Evolutionary conservation across 163 green algal genomes (phyloP).

Genomic region (Scenedesmus sp.): DNA sequence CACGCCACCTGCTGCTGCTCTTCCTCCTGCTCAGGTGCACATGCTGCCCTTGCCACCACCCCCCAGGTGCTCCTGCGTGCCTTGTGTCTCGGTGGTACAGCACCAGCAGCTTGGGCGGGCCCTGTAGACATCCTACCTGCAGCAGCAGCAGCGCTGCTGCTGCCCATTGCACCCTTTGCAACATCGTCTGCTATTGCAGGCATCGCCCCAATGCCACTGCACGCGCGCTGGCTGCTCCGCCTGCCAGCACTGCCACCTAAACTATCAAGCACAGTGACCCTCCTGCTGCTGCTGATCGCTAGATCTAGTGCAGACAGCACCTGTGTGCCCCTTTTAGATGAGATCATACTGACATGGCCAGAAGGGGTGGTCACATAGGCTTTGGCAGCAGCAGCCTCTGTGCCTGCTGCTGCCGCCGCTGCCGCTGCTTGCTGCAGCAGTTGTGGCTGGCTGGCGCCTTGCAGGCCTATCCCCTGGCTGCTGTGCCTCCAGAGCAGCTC

Average conservation of each 20-base stretch:
- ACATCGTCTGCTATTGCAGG: neutral
- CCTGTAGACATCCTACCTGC: neutral
- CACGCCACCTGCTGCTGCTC: neutral
- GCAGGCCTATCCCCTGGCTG: neutral
- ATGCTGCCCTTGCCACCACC: neutral
- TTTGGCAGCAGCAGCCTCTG: neutral
- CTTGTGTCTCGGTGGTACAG: neutral
- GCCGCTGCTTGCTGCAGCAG: too few relatives aligned
- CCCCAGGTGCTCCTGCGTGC: neutral
- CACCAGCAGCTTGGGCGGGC: neutral
- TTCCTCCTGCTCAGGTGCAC: neutral
- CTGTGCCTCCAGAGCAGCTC: neutral
- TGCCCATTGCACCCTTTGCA: neutral
- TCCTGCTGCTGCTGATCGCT: conserved; percentile 33
- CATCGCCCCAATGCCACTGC: neutral
- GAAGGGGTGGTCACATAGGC: conserved; percentile 32
- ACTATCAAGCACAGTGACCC: neutral
- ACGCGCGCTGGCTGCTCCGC: neutral
- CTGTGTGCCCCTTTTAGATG: neutral
- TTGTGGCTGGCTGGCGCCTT: neutral
- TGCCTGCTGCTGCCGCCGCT: neutral
- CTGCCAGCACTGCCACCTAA: neutral
- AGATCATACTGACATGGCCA: conserved; percentile 14
- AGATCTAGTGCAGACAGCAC: neutral
- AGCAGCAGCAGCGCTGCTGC: neutral